A percentile compares a stretch with the other conserved stretches of the same genome.
These are phyloP conservation scores for Leptosphaerulina australis DNA, from an alignment of 2,329 filamentous ascomycete genomes.

Conservation along the genomic window DNA sequence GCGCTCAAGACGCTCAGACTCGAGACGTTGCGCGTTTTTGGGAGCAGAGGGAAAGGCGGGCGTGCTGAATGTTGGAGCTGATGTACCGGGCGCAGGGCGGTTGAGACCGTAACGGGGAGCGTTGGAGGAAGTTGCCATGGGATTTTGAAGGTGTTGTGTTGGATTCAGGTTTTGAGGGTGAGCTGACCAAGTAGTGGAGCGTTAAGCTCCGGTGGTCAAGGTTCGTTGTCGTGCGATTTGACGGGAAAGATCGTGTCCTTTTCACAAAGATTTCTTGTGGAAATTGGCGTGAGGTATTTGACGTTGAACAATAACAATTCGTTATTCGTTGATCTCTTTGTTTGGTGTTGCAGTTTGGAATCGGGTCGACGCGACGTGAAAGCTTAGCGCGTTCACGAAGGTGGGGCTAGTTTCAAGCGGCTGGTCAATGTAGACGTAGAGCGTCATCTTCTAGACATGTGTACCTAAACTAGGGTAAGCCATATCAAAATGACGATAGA, in stretches of 20 bases:
- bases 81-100: slow-evolving; percentile 34
- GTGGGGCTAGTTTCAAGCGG: slow-evolving; percentile 14
- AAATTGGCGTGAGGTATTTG: slow-evolving; percentile 9
- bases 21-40: slow-evolving; percentile 50
- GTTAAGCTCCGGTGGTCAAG: not conserved
- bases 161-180: slow-evolving; percentile 14
- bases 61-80: slow-evolving; percentile 34
- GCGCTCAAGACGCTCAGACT: slow-evolving; percentile 50
- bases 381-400: slow-evolving; percentile 28
- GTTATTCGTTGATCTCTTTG: slow-evolving; percentile 22
- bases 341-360: slow-evolving; percentile 17
- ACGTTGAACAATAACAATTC: not conserved
- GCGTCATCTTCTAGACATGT: not conserved
- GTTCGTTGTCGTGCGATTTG: not conserved
- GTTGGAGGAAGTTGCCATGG: slow-evolving; percentile 60
- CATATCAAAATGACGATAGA: too few species aligned
- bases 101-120: slow-evolving; percentile 62
- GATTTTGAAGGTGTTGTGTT: slow-evolving; percentile 14
- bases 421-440: too few species aligned
- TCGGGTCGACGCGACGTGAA: slow-evolving; percentile 31
- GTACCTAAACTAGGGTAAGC: not conserved
- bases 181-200: slow-evolving; percentile 7
- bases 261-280: not conserved
- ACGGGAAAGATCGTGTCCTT: too few species aligned
- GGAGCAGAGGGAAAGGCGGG: slow-evolving; percentile 51